phyloP scores from a whole-genome alignment of 441 rosid species.

The Pelargonium fulgidum region DNA sequence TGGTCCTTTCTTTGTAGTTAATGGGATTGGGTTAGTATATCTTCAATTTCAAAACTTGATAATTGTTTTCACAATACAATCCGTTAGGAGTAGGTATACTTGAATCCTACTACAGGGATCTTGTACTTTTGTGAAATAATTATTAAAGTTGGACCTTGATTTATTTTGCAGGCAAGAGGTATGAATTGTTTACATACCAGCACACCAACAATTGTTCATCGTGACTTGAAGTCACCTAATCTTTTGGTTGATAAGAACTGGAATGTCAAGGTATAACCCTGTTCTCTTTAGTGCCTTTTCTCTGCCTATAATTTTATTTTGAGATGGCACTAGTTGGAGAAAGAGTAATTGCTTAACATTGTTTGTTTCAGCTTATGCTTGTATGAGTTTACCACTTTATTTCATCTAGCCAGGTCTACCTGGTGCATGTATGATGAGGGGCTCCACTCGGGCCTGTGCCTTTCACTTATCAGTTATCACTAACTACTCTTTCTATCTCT shows the following conservation, averaged over 20 bases:
- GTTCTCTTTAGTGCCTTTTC: neutral
- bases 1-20: neutral
- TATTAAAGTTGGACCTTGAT: conserved; percentile 1
- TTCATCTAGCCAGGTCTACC: neutral
- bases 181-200: conserved; percentile 95
- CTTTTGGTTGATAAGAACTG: conserved; percentile 96
- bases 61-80: neutral
- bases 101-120: neutral
- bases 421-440: neutral
- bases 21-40: no score
- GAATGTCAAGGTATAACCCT: conserved; percentile 72
- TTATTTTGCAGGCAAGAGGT: conserved; percentile 72
- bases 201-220: conserved; percentile 88
- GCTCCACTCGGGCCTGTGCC: neutral
- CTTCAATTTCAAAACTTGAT: neutral
- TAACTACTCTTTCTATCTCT: neutral
- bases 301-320: neutral
- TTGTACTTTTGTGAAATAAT: neutral
- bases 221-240: conserved; percentile 96
- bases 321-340: neutral
- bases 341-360: neutral
- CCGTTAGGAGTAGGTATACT: neutral
- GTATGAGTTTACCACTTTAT: neutral
- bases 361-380: neutral
- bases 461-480: no score